Percentiles rank a stretch among this genome's conserved stretches.
These are phyloP conservation scores for Collybiopsis confluens DNA, from an alignment of 768 basidiomycete species.

Conservation along the genomic window DNA sequence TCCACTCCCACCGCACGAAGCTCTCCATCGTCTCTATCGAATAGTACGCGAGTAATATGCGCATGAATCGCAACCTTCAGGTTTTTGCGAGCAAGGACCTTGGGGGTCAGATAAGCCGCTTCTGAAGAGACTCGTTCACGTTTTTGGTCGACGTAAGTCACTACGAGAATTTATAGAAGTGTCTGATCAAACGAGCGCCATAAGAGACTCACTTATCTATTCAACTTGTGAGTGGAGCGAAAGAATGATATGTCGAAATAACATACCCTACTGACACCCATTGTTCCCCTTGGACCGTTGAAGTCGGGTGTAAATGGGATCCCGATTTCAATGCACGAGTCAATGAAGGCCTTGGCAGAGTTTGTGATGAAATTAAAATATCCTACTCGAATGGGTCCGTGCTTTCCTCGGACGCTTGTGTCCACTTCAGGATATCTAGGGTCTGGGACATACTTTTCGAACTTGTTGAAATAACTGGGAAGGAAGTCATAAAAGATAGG, in stretches of 20 bases:
- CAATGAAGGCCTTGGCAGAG: constrained; percentile 26
- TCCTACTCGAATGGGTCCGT: constrained; percentile 59
- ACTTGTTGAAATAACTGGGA: constrained; percentile 62
- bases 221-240: background rate
- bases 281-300: constrained; percentile 51
- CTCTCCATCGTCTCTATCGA: constrained; percentile 26
- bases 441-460: constrained; percentile 55
- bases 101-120: constrained; percentile 56
- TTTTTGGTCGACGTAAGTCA: constrained; percentile 57
- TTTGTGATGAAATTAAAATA: constrained; percentile 46
- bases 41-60: constrained; percentile 50
- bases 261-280: constrained; percentile 59
- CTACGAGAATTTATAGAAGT: constrained; percentile 26
- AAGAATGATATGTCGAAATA: background rate
- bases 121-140: constrained; percentile 55
- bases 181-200: background rate
- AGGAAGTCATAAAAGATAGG: too few species aligned
- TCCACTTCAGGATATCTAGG: constrained; percentile 50
- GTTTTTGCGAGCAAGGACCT: constrained; percentile 57
- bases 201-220: background rate
- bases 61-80: constrained; percentile 52
- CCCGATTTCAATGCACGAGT: background rate
- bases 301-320: constrained; percentile 39
- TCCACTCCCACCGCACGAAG: constrained; percentile 55
- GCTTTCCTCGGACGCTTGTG: constrained; percentile 35